phyloP scores from a whole-genome alignment of 192 early-diverging fungal genomes.

The Chytriomyces confervae region DNA sequence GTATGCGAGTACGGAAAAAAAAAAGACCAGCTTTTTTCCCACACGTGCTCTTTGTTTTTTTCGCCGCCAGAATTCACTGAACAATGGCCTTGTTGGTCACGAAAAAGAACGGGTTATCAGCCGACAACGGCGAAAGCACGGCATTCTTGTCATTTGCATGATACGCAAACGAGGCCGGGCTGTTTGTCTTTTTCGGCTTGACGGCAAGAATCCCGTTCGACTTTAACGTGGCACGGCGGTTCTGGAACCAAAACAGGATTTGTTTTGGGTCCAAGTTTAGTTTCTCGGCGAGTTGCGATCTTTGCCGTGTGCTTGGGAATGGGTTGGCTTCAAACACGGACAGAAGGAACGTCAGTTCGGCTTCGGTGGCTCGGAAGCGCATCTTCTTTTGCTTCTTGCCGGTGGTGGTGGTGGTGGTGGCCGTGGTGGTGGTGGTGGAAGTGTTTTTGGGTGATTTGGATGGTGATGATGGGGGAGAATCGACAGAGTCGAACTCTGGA shows the following conservation, averaged over 20 bases:
- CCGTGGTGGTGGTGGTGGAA: background rate
- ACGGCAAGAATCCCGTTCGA: constrained; percentile 20
- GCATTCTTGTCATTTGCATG: background rate
- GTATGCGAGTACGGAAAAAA: no score
- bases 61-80: no score
- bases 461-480: background rate
- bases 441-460: background rate
- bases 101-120: constrained; percentile 13
- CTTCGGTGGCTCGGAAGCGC: constrained; percentile 29
- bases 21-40: no score
- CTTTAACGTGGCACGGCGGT: constrained; percentile 63
- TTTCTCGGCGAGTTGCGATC: constrained; percentile 75
- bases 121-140: background rate
- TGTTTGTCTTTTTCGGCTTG: constrained; percentile 10
- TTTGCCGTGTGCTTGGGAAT: constrained; percentile 87
- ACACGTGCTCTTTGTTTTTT: no score
- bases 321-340: constrained; percentile 79
- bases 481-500: background rate
- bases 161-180: background rate
- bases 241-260: constrained; percentile 99
- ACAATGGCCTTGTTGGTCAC: background rate
- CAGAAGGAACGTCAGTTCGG: constrained; percentile 71
- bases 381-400: constrained; percentile 2
- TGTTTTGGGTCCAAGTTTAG: constrained; percentile 89
- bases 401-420: no score